Evolutionary conservation across 2,329 filamentous ascomycete genomes (phyloP), one percentile per base, ranked within the genome.

Genomic region (Cladosporium velox): DNA sequence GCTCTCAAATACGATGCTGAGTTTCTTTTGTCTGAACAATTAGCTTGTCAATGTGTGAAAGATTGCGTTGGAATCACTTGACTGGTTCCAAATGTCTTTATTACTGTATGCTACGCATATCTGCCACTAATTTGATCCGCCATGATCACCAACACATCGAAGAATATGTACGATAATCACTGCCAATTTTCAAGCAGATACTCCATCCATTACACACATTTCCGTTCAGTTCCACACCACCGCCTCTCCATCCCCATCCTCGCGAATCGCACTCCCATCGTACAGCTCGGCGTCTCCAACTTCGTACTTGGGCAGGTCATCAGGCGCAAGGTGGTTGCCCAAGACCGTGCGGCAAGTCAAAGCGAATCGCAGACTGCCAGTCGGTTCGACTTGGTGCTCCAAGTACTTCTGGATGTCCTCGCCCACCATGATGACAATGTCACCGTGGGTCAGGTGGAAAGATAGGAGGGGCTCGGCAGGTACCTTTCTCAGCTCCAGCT

Each of bases 381-480:
- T 67, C 4, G 85, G 82, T 0, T 79, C 80, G 0, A 88, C 86
- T 24, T 79, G 77, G 71, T 88, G 86, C 81, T 89, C 86, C 64
- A 88, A 87, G 24, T 82, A 79, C 69, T 82, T 79, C 70, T 91
- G 89, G 14, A 91, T 85, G 0, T 79, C 77, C 0, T 77, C 77
- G 0, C 87, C 88, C 69, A 88, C 83, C 87, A 90, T 90, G 21
- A 90, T 78, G 2, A 87, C 81, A 12, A 90, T 83, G 72, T 90
- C 88, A 0, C 88, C 88, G 72, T 91, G 88, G 8, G 82, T 79
- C 3, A 91, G 76, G 1, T 79, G 76, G 72, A 87, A 73, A 1
- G 75, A 79, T 15, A 87, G 76, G 11, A 77, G 64, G 26, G 73
- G 54, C 69, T 74, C 52, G 68, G 76, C 74, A 3, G 76, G 74